A percentile compares a stretch with the other conserved stretches of the same genome.
Conservation (phyloP, 805 yeast genomes). For the Candida berthetii region DNA sequence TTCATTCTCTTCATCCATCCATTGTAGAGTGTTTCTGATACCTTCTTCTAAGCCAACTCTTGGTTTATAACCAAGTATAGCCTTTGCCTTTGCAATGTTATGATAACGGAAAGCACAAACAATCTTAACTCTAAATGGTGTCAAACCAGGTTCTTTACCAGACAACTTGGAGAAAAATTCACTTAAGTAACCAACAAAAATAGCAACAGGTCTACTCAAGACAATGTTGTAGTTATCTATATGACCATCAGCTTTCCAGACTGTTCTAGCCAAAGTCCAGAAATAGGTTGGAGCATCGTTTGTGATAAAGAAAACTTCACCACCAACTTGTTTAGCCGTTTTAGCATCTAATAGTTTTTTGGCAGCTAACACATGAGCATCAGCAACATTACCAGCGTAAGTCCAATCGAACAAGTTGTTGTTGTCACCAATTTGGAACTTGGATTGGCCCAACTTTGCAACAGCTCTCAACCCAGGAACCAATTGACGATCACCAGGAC, state of each 20-base stretch:
- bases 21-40: slow-evolving; percentile 68
- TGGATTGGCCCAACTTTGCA: slow-evolving; percentile 78
- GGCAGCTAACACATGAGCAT: slow-evolving; percentile 92
- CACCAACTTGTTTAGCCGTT: slow-evolving; percentile 49
- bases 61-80: slow-evolving; percentile 73
- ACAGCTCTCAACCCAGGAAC: slow-evolving; percentile 89
- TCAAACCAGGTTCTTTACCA: slow-evolving; percentile 87
- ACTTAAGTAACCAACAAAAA: slow-evolving; percentile 76
- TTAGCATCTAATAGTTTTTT: slow-evolving; percentile 51
- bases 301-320: slow-evolving; percentile 85
- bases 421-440: slow-evolving; percentile 92
- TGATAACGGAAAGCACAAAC: slow-evolving; percentile 94
- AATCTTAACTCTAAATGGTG: slow-evolving; percentile 90
- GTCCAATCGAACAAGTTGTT: slow-evolving; percentile 94
- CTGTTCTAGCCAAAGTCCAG: slow-evolving; percentile 95
- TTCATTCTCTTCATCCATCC: slow-evolving; percentile 70
- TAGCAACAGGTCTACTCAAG: slow-evolving; percentile 68
- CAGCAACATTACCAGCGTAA: slow-evolving; percentile 97
- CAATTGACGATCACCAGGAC: slow-evolving; percentile 96
- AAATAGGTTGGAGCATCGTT: slow-evolving; percentile 94
- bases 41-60: slow-evolving; percentile 75
- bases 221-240: slow-evolving; percentile 65
- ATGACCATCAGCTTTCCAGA: slow-evolving; percentile 95
- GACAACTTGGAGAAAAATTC: slow-evolving; percentile 61
- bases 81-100: slow-evolving; percentile 83